Percentiles rank a stretch among this genome's conserved stretches.
Conservation (phyloP, 2,329 filamentous ascomycete genomes). For the Penicillium capsulatum region DNA sequence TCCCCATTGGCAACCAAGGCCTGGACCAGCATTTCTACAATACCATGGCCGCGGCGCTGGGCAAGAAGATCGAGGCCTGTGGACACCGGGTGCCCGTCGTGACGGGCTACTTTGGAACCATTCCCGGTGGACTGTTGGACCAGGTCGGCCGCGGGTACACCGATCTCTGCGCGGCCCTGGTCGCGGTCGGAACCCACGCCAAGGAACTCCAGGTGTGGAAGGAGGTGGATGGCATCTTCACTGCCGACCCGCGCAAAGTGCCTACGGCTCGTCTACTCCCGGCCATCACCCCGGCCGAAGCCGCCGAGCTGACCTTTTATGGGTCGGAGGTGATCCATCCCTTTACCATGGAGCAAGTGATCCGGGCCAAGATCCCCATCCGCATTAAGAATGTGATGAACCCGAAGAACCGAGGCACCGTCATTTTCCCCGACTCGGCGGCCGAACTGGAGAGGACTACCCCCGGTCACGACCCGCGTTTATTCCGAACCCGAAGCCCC, state of each 20-base stretch:
- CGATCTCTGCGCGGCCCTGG: slow-evolving; percentile 87
- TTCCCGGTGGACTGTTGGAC: slow-evolving; percentile 84
- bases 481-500: slow-evolving; percentile 47
- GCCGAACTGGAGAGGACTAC: slow-evolving; percentile 49
- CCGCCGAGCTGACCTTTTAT: slow-evolving; percentile 91
- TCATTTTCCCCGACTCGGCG: slow-evolving; percentile 69
- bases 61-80: slow-evolving; percentile 62
- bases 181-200: slow-evolving; percentile 82
- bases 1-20: slow-evolving; percentile 50
- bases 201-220: slow-evolving; percentile 97
- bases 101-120: slow-evolving; percentile 91
- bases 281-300: slow-evolving; percentile 88
- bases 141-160: slow-evolving; percentile 95
- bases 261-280: slow-evolving; percentile 86
- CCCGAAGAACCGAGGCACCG: slow-evolving; percentile 57
- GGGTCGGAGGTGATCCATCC: slow-evolving; percentile 97
- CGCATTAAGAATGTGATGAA: slow-evolving; percentile 69
- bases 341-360: slow-evolving; percentile 93
- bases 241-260: slow-evolving; percentile 78
- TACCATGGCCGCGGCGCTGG: slow-evolving; percentile 57
- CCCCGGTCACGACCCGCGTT: slow-evolving; percentile 56
- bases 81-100: slow-evolving; percentile 68
- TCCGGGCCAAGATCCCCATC: slow-evolving; percentile 61
- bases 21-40: slow-evolving; percentile 68
- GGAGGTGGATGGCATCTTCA: slow-evolving; percentile 95